Evolutionary conservation across 768 basidiomycete genomes (phyloP).

Genomic region (Mycena vulgaris): DNA sequence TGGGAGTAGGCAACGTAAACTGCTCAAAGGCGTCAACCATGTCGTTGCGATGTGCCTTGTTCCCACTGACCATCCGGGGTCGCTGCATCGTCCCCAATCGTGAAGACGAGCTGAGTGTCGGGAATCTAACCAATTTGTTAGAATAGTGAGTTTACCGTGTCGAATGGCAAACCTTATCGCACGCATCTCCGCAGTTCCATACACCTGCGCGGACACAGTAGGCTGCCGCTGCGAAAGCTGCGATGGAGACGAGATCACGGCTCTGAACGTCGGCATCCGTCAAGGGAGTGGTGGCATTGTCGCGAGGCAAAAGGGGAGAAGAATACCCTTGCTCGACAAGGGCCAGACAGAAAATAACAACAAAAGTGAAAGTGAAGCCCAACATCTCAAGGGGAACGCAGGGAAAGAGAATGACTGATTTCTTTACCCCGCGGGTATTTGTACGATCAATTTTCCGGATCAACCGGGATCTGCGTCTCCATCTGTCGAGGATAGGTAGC

Average conservation of each 20-base stretch:
- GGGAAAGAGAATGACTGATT: no score
- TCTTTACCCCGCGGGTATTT: no score
- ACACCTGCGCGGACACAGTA: conserved; percentile 20
- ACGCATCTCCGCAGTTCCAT: conserved; percentile 21
- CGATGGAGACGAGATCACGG: conserved; percentile 20
- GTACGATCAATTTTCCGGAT: no score
- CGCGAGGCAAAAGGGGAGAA: conserved; percentile 7
- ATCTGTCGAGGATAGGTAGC: no score
- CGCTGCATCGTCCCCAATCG: conserved; percentile 21
- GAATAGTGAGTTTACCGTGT: neutral
- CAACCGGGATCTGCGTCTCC: no score
- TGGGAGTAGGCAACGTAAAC: conserved; percentile 25
- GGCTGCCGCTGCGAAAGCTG: conserved; percentile 23
- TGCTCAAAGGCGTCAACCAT: neutral
- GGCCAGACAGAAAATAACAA: conserved; percentile 15
- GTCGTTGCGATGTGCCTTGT: neutral
- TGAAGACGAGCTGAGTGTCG: conserved; percentile 22
- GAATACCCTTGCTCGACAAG: conserved; percentile 23
- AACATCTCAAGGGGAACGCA: no score
- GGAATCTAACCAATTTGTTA: conserved; percentile 6
- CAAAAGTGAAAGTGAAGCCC: conserved; percentile 10
- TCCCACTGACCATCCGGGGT: conserved; percentile 19
- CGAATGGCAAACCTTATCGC: neutral
- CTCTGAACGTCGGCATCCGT: conserved; percentile 12
- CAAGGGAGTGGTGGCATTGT: conserved; percentile 4